Evolutionary conservation across 805 yeast genomes (phyloP), one percentile per base, ranked within the genome.

Genomic region (Starmerella tilneyi): DNA sequence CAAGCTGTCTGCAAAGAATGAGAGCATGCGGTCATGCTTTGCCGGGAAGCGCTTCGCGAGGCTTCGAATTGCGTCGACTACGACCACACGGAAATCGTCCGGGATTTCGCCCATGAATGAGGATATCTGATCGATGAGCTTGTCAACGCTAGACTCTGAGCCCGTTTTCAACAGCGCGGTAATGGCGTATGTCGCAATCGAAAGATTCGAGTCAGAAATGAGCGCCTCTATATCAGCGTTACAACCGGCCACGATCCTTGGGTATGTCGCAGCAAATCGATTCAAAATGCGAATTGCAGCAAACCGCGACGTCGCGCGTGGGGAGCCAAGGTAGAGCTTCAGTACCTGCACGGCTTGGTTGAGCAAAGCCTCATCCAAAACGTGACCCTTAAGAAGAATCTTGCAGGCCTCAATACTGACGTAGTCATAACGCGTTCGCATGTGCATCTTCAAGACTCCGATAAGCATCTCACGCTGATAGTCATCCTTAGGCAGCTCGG

Each of bases 81-180:
- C 94, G 54, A 88, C 89, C 48, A 86, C 76, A 64, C 85, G 85
- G 71, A 92, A 92, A 62, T 92, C 98, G 64, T 92, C 98, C 26
- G 94, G 77, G 52, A 92, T 89, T 55, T 89, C 96, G 61, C 76
- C 84, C 81, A 89, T 84, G 62, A 88, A 81, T 29, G 81, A 79
- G 26, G 92, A 73, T 67, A 92, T 85, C 45, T 86, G 88, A 51
- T 79, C 73, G 65, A 92, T 84, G 56, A 92, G 74, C 58, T 94
- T 75, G 62, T 89, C 95, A 46, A 92, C 95, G 55, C 76, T 75
- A 49, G 84, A 85, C 50, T 84, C 81, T 53, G 88, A 86, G 61
- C 96, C 95, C 2, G 97, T 89, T 68, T 89, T 92, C 64, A 92
- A 75, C 59, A 92, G 71, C 2, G 97, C 89, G 27, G 97, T 92